Evolutionary conservation across 257 asterid genomes (phyloP).

Genomic region (Penstemon davidsonii): DNA sequence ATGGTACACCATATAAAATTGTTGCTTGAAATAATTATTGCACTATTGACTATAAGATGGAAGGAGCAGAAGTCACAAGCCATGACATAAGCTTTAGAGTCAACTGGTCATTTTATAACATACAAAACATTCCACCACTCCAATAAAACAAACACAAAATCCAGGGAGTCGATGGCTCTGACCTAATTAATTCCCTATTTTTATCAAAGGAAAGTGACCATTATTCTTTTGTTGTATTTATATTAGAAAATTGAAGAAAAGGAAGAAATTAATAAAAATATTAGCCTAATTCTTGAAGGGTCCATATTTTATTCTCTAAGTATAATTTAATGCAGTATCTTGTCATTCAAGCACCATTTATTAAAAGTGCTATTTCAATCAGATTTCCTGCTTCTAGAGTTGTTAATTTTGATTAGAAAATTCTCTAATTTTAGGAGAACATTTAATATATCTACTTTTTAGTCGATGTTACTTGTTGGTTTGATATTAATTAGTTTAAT

Average conservation of each 20-base stretch:
- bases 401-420: neutral
- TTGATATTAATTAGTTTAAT: neutral
- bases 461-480: neutral
- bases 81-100: conserved; percentile 34
- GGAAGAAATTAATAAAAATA: neutral
- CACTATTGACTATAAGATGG: neutral
- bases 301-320: neutral
- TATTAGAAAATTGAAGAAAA: neutral
- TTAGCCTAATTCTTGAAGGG: conserved; percentile 24
- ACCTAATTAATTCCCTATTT: conserved; percentile 20
- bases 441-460: neutral
- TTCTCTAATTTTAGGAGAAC: neutral
- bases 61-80: conserved; percentile 34
- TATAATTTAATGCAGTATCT: neutral
- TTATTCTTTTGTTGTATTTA: neutral
- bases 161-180: conserved; percentile 25
- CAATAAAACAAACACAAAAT: conserved; percentile 34
- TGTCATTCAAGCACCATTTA: neutral
- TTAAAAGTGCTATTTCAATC: neutral
- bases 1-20: too few species aligned
- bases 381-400: neutral
- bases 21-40: too few species aligned
- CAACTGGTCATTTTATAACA: conserved; percentile 29
- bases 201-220: neutral
- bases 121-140: conserved; percentile 25